Percentiles rank a stretch among this genome's conserved stretches.
These are phyloP conservation scores for Fusarium mangiferae DNA, from an alignment of 2,329 filamentous ascomycete species.

Conservation along the genomic window DNA sequence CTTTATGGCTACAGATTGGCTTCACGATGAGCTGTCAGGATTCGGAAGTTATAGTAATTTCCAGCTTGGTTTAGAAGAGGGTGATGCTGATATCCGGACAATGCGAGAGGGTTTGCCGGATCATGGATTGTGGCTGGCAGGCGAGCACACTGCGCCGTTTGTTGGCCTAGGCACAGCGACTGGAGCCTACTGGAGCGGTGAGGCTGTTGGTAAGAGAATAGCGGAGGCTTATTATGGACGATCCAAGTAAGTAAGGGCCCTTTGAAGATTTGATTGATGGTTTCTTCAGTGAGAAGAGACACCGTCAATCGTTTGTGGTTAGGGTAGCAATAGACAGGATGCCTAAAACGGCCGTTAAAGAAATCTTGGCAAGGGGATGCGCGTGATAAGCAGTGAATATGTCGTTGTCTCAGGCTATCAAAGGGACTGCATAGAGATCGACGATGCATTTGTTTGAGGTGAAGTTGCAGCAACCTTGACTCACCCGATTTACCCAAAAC, in stretches of 20 bases:
- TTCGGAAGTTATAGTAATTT: slow-evolving; percentile 89
- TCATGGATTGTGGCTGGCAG: slow-evolving; percentile 83
- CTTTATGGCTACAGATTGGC: slow-evolving; percentile 80
- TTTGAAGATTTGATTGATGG: not conserved
- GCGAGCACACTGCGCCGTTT: slow-evolving; percentile 91
- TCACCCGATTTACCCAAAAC: not conserved
- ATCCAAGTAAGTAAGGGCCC: slow-evolving; percentile 34
- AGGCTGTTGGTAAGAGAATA: slow-evolving; percentile 76
- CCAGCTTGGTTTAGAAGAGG: slow-evolving; percentile 76
- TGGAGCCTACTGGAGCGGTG: slow-evolving; percentile 92
- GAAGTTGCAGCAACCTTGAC: slow-evolving; percentile 4
- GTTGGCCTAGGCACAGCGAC: slow-evolving; percentile 88
- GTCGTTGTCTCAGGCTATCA: slow-evolving; percentile 15
- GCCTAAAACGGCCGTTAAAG: slow-evolving; percentile 1
- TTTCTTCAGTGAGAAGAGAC: not conserved
- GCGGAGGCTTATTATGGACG: slow-evolving; percentile 65
- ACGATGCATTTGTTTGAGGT: slow-evolving; percentile 17
- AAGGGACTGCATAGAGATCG: slow-evolving; percentile 18
- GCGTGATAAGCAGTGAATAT: slow-evolving; percentile 32
- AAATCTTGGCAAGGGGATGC: slow-evolving; percentile 6
- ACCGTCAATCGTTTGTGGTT: not conserved
- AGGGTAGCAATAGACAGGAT: not conserved
- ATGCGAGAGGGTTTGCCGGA: slow-evolving; percentile 72
- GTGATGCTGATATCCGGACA: slow-evolving; percentile 75
- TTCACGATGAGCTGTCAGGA: slow-evolving; percentile 80